Base-by-base conservation (phyloP, 2,329 filamentous ascomycete species). In the Pyrenophora tritici-repentis region DNA sequence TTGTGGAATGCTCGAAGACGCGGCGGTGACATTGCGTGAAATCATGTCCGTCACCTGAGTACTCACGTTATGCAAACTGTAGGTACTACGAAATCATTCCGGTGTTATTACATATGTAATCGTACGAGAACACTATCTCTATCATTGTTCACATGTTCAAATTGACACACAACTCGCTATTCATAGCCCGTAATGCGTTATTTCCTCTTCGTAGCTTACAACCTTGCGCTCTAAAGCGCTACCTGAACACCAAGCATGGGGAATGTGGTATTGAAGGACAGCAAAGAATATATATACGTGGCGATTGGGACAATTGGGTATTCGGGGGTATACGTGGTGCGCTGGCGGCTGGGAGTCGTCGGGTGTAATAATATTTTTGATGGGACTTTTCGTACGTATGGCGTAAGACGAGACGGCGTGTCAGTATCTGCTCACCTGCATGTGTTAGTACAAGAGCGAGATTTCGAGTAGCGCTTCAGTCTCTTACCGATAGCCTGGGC, bases 401-500 rank as follows among this genome's bases (percentile, higher is more conserved):
- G 20, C 14, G 20, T 10, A 40, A 9, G 26, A 9, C 16, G 29
- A 47, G 29, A 5, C 31, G n/a, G 13, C 12, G 4, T 42, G 17
- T 16, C n/a, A 49, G 32, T 35, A 24, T 43, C 31, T 34, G 44
- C 17, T 53, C 31, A 53, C 40, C 50, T 53, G 32, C 12, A 24
- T 12, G 24, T 40, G 18, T 53, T 22, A 53, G 40, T 29, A 36
- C n/a, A 17, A 6, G 14, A 9, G n/a, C 3, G 16, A 9, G 12
- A 18, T 18, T 13, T 0, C 3, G 0, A 6, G 8, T 2, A 14
- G 6, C 4, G 3, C 9, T 38, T n/a, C 3, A 2, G 37, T 1
- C 16, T 81, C 79, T 74, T 65, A 80, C 72, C 80, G 76, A 65
- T 81, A 82, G 12, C 77, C 75, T 20, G 37, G 38, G 47, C 75